Evolutionary conservation across 768 basidiomycete genomes (phyloP), one percentile per base, ranked within the genome.

Genomic region (Termitomyces sp.): DNA sequence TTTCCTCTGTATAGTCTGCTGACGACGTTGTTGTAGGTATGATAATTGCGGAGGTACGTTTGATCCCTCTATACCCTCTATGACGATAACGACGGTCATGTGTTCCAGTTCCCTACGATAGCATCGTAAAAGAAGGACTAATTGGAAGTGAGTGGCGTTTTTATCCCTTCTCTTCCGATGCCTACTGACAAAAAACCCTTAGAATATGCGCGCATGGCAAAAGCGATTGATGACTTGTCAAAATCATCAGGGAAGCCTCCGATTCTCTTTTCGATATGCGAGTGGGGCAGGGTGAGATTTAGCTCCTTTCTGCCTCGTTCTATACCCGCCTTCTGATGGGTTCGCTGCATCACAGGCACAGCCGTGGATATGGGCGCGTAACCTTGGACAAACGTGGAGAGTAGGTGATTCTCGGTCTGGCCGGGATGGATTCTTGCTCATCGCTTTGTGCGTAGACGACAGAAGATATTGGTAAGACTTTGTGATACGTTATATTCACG

Each of bases 381-480:
- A 61, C 71, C 73, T 63, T 84, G 88, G 87, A 81, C 88, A 89
- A 63, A 87, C 84, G 69, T 89, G 88, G 88, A 75, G 88, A 70
- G 86, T 85, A 66, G 53, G 79, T 59, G 38, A 4, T 45, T 24
- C 1, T 20, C 20, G 8, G 22, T 28, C 20, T 16, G 9, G 33
- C 13, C 45, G 22, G 42, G 28, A 32, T n/a, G 13, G 3, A 38
- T 48, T 20, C 35, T 60, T 53, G 62, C 60, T 62, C 40, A 33
- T 36, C 39, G 24, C 3, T 60, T n/a, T 48, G 22, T 32, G 32
- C 15, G 7, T 38, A 87, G 85, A 83, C 83, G 11, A 87, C 83
- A 2, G 74, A 71, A 52, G 83, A 85, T 67, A 85, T 85, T 51
- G 76, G 72, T 55, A 59, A 8, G 44, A 16, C 2, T 8, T 50